Base-by-base conservation (phyloP, 1,284 basidiomycete species). In the Naganishia sp. region DNA sequence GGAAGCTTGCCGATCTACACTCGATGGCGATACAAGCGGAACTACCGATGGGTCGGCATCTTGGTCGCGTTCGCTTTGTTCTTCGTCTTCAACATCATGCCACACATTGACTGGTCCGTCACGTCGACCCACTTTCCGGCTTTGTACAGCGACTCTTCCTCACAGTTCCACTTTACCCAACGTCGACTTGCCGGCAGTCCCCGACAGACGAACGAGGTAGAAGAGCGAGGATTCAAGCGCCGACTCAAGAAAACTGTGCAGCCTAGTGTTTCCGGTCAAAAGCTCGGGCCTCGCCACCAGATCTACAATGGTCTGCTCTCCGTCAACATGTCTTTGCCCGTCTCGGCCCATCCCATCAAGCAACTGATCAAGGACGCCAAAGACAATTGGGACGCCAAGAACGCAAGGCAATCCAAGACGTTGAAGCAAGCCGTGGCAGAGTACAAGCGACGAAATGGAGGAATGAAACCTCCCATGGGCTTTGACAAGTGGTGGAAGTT, bases 401-500 rank as follows among this genome's bases (percentile, higher is more conserved):
- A 84, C n/a, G 74, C 76, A 9, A 74, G 75, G 50, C 85, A 86
- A 64, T 85, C 83, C 70, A 82, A 74, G 60, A 84, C 84, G 1
- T 75, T 88, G 5, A 75, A 78, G 25, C 78, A 84, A 64, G 86
- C 86, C 7, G 82, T 83, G 1, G 74, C 73, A 16, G 85, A 86
- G 72, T 88, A 88, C 75, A 77, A 78, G 65, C 75, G 72, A 23
- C 66, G 77, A 23, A 73, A 75, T 63, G 36, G 66, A 3, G 70
- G 72, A 6, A 46, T 55, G 55, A 72, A 79, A 33, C 86, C 86
- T 0, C 85, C 85, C 1, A 74, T 74, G 50, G 85, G 85, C 1
- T 87, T 87, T 69, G 86, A 87, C 66, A 76, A 74, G 66, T 80
- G 79, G 78, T 88, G 87, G 87, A 72, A 75, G 13, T 88, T 86